phyloP scores from a whole-genome alignment of 2,329 filamentous ascomycete genomes.

The Claviceps fusiformis region DNA sequence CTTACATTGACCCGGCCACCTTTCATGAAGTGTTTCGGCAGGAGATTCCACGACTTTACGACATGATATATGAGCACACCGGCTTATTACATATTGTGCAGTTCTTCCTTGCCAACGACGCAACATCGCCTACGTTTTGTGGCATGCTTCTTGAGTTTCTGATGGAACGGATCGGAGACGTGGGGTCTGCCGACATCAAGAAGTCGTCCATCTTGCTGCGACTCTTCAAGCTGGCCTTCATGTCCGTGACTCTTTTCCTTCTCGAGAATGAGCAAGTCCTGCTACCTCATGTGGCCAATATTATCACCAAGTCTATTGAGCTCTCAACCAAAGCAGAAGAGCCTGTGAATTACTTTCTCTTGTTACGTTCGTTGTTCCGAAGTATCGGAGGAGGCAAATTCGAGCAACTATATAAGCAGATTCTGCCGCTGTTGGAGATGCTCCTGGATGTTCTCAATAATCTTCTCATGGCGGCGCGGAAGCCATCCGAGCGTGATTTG shows the following conservation, averaged over 20 bases:
- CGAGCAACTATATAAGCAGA: conserved; percentile 96
- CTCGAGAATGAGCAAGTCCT: conserved; percentile 91
- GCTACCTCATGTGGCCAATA: conserved; percentile 89
- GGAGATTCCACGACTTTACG: conserved; percentile 91
- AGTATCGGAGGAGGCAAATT: conserved; percentile 97
- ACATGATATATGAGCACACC: conserved; percentile 96
- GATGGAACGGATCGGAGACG: conserved; percentile 92
- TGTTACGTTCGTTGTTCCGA: conserved; percentile 81
- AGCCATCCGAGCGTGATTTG: conserved; percentile 79
- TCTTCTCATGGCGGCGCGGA: conserved; percentile 76
- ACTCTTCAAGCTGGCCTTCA: conserved; percentile 96
- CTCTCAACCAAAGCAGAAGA: conserved; percentile 90
- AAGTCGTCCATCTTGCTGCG: conserved; percentile 86
- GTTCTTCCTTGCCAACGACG: conserved; percentile 97
- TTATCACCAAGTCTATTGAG: conserved; percentile 94
- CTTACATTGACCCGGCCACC: conserved; percentile 93
- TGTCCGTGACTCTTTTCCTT: conserved; percentile 96
- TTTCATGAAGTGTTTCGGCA: conserved; percentile 98
- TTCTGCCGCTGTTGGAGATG: conserved; percentile 92
- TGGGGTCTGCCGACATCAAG: conserved; percentile 81
- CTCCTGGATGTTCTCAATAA: conserved; percentile 94
- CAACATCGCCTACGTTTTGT: conserved; percentile 92
- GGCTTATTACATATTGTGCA: conserved; percentile 90
- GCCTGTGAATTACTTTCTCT: conserved; percentile 96
- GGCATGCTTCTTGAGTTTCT: conserved; percentile 96